Percentiles rank a stretch among this genome's conserved stretches.
phyloP scores from a whole-genome alignment of 352 stramenopile genomes.

The Globisporangium viniferum region DNA sequence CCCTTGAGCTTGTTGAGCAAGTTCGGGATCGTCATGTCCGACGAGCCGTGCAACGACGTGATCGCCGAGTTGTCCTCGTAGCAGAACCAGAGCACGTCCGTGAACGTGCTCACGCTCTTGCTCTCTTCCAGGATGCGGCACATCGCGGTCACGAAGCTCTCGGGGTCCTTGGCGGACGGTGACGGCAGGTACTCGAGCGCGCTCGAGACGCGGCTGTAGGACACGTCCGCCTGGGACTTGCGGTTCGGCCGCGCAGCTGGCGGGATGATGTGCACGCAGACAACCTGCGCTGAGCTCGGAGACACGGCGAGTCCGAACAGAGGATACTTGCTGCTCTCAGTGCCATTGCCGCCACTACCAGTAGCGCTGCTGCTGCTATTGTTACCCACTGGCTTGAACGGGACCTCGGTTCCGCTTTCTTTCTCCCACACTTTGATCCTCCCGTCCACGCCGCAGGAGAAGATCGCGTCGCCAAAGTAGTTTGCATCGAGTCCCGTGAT shows the following conservation, averaged over 20 bases:
- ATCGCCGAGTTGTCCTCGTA: slow-evolving; percentile 64
- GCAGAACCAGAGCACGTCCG: slow-evolving; percentile 77
- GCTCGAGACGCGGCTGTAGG: slow-evolving; percentile 73
- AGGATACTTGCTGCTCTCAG: slow-evolving; percentile 40
- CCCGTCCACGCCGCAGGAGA: slow-evolving; percentile 61
- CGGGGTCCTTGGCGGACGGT: slow-evolving; percentile 39
- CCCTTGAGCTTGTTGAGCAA: slow-evolving; percentile 57
- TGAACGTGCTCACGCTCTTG: slow-evolving; percentile 58
- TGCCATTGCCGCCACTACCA: background rate
- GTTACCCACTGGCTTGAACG: slow-evolving; percentile 11
- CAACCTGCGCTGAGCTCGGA: slow-evolving; percentile 64
- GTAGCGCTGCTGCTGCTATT: background rate
- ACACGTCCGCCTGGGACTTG: slow-evolving; percentile 82
- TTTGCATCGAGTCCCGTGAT: slow-evolving; percentile 57
- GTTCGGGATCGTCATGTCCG: slow-evolving; percentile 48
- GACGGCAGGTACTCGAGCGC: slow-evolving; percentile 70
- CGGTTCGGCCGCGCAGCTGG: slow-evolving; percentile 75
- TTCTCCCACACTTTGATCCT: slow-evolving; percentile 65
- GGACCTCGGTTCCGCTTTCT: slow-evolving; percentile 26
- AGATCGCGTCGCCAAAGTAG: slow-evolving; percentile 64
- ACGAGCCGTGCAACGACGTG: slow-evolving; percentile 45
- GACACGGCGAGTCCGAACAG: slow-evolving; percentile 73
- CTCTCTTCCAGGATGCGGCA: slow-evolving; percentile 52
- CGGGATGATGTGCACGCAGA: slow-evolving; percentile 66
- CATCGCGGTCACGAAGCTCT: slow-evolving; percentile 45